These are phyloP conservation scores for Isatis tinctoria DNA, from an alignment of 345 rosid genomes.

Conservation along the genomic window DNA sequence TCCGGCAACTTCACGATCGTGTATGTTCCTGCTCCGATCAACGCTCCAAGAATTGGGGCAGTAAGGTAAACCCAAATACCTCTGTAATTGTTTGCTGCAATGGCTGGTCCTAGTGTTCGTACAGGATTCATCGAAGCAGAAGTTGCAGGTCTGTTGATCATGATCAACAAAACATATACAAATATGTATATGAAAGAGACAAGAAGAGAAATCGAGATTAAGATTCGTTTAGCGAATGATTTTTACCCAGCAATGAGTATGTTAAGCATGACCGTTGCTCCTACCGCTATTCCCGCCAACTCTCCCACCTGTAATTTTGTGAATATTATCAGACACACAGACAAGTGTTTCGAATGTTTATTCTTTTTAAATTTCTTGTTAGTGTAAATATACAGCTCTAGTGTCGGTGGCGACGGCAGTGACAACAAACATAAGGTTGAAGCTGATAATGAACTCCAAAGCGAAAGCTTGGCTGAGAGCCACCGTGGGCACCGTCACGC, in stretches of 20 bases:
- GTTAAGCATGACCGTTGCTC: constrained; percentile 93
- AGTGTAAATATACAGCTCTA: constrained; percentile 51
- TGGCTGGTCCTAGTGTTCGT: constrained; percentile 82
- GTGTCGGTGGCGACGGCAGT: constrained; percentile 96
- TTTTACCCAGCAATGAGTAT: constrained; percentile 78
- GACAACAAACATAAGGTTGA: constrained; percentile 91
- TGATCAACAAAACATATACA: not conserved
- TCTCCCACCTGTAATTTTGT: constrained; percentile 66
- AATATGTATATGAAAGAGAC: too few species aligned
- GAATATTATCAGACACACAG: constrained; percentile 5
- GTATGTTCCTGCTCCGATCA: constrained; percentile 82
- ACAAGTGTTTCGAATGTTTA: not conserved
- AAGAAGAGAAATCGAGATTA: not conserved
- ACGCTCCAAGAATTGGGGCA: constrained; percentile 73
- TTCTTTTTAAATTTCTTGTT: not conserved
- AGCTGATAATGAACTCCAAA: constrained; percentile 77
- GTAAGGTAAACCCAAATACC: constrained; percentile 88
- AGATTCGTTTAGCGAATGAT: not conserved
- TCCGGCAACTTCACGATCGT: constrained; percentile 74
- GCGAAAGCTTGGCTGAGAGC: constrained; percentile 66
- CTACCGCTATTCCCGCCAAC: constrained; percentile 88
- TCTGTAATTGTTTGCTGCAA: constrained; percentile 75
- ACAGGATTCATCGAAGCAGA: constrained; percentile 92
- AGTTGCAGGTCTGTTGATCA: constrained; percentile 52
- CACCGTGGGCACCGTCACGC: constrained; percentile 72